These are phyloP conservation scores for Zalaria obscura DNA, from an alignment of 2,329 filamentous ascomycete genomes.

Conservation along the genomic window DNA sequence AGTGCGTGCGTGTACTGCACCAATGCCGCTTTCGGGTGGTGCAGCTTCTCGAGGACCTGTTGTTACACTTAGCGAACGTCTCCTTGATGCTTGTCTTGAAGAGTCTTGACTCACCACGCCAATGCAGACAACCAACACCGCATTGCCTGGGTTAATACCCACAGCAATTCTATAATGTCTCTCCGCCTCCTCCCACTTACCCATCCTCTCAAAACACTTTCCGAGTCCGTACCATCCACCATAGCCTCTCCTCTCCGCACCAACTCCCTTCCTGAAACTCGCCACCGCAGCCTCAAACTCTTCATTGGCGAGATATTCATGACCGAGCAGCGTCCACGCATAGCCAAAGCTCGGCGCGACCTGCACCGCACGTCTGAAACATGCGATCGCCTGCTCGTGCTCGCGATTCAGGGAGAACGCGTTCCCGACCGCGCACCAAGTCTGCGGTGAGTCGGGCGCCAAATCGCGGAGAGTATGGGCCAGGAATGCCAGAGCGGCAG, in stretches of 20 bases:
- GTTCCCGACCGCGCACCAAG: constrained; percentile 92
- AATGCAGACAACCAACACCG: constrained; percentile 83
- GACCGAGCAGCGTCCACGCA: constrained; percentile 86
- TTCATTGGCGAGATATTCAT: constrained; percentile 91
- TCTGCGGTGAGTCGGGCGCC: constrained; percentile 79
- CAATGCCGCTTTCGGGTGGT: constrained; percentile 65
- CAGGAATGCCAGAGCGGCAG: constrained; percentile 81
- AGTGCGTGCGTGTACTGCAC: constrained; percentile 72
- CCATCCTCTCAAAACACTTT: constrained; percentile 45
- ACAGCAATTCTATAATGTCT: constrained; percentile 82
- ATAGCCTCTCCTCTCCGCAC: constrained; percentile 79
- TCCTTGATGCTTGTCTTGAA: constrained; percentile 78
- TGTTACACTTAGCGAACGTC: constrained; percentile 70
- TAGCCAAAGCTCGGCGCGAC: constrained; percentile 85
- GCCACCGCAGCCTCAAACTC: constrained; percentile 91
- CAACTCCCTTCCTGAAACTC: constrained; percentile 74
- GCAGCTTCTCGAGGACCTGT: constrained; percentile 63
- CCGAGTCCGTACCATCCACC: constrained; percentile 94
- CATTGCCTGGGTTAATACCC: constrained; percentile 83
- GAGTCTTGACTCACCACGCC: constrained; percentile 51
- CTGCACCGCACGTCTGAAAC: constrained; percentile 89
- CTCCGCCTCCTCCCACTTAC: constrained; percentile 59
- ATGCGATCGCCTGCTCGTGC: constrained; percentile 85
- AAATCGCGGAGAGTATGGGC: constrained; percentile 81
- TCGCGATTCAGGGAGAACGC: constrained; percentile 86